Conservation (phyloP, 345 rosid genomes). For the Acer negundo region DNA sequence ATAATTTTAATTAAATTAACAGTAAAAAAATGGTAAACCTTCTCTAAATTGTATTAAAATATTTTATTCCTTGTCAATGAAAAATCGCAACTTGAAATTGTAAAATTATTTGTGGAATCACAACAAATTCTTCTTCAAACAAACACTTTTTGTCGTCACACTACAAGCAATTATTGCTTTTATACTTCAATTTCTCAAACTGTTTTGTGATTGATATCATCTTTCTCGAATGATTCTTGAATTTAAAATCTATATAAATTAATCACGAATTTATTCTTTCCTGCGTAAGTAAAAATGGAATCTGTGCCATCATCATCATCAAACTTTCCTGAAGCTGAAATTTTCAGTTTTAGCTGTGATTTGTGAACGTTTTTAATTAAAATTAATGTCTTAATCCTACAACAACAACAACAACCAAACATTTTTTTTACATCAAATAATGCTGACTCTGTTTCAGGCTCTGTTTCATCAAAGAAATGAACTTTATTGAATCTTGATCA, state of each 20-base stretch:
- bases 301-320: not conserved
- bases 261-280: constrained; percentile 7
- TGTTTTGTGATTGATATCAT: not conserved
- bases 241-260: not conserved
- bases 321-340: too few species aligned
- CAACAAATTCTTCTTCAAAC: too few species aligned
- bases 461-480: not conserved
- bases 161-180: too few species aligned
- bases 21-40: not conserved
- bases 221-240: not conserved
- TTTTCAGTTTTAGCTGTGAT: not conserved
- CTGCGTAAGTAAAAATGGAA: not conserved
- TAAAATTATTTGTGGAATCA: too few species aligned
- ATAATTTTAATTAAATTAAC: too few species aligned
- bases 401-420: too few species aligned
- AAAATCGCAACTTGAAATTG: too few species aligned
- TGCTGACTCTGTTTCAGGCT: not conserved
- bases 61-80: not conserved
- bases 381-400: not conserved
- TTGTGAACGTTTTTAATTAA: too few species aligned
- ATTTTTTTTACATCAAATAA: not conserved
- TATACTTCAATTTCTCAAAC: too few species aligned
- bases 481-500: not conserved
- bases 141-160: too few species aligned
- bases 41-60: too few species aligned